Evolutionary conservation across 208 protist genomes (phyloP).

Genomic region (Crithidia brevicula): DNA sequence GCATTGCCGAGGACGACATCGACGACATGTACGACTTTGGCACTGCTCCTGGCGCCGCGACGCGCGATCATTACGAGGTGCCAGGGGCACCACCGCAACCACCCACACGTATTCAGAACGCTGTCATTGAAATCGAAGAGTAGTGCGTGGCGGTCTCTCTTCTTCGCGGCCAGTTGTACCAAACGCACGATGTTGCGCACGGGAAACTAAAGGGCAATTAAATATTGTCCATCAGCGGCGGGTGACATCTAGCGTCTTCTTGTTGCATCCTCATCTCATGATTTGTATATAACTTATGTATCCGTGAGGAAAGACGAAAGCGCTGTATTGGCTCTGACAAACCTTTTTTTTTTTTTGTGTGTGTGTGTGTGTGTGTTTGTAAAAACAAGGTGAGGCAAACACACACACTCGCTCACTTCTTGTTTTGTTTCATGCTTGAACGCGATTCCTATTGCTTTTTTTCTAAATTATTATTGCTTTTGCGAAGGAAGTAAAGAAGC

Average conservation of each 20-base stretch:
- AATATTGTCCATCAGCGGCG: too few relatives aligned
- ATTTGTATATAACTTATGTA: background rate
- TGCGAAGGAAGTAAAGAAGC: background rate
- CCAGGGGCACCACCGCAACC: background rate
- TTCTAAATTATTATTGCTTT: too few relatives aligned
- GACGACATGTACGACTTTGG: constrained; percentile 81
- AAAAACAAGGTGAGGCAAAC: too few relatives aligned
- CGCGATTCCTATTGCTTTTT: background rate
- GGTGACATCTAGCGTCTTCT: too few relatives aligned
- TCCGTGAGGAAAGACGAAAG: background rate
- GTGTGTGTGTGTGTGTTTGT: background rate
- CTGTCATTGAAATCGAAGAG: constrained; percentile 87
- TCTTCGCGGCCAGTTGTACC: too few relatives aligned
- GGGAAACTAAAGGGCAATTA: too few relatives aligned
- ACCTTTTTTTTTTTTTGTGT: background rate
- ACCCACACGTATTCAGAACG: constrained; percentile 34
- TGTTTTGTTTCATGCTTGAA: too few relatives aligned
- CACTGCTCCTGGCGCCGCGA: constrained; percentile 8
- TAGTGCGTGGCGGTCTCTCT: too few relatives aligned
- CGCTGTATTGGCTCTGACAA: background rate
- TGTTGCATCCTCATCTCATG: too few relatives aligned
- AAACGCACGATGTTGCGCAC: too few relatives aligned
- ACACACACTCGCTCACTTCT: too few relatives aligned
- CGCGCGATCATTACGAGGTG: constrained; percentile 17
- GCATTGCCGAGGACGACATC: constrained; percentile 69